Percentiles rank a stretch among this genome's conserved stretches.
Evolutionary conservation across 345 rosid genomes (phyloP).

Genomic region (Eucalyptus tenuipes): DNA sequence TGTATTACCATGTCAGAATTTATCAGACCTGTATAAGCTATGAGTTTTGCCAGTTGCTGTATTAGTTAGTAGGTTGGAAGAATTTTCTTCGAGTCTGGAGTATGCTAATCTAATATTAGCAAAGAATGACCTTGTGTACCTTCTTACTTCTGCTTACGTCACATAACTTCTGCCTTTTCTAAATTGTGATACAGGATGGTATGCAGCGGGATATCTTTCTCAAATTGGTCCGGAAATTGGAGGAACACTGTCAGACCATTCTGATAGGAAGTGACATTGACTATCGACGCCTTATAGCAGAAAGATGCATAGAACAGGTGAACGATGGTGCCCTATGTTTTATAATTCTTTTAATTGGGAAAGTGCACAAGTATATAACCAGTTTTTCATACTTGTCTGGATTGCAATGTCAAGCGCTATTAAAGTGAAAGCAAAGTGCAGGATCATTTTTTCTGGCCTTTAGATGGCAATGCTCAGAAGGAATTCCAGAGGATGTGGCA

Average conservation of each 20-base stretch:
- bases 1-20: neutral
- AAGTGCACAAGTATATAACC: neutral
- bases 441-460: conserved; percentile 78
- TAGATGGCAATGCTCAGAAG: conserved; percentile 19
- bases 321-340: neutral
- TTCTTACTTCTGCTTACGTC: neutral
- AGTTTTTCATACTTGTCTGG: neutral
- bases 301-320: conserved; percentile 43
- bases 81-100: neutral
- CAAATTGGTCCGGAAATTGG: conserved; percentile 57
- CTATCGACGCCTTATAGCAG: conserved; percentile 69
- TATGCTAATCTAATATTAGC: neutral
- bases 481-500: conserved; percentile 65
- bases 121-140: neutral
- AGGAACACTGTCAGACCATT: conserved; percentile 65
- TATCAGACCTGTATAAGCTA: neutral
- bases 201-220: conserved; percentile 85
- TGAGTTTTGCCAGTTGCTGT: neutral
- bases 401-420: neutral
- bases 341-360: neutral
- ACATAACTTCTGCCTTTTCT: neutral
- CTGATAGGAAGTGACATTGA: conserved; percentile 76
- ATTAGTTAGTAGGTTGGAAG: neutral
- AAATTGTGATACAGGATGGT: conserved; percentile 50
- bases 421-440: conserved; percentile 7